A percentile compares a stretch with the other conserved stretches of the same genome.
phyloP scores from a whole-genome alignment of 2,329 filamentous ascomycete genomes.

The Hypoxylon sp. region DNA sequence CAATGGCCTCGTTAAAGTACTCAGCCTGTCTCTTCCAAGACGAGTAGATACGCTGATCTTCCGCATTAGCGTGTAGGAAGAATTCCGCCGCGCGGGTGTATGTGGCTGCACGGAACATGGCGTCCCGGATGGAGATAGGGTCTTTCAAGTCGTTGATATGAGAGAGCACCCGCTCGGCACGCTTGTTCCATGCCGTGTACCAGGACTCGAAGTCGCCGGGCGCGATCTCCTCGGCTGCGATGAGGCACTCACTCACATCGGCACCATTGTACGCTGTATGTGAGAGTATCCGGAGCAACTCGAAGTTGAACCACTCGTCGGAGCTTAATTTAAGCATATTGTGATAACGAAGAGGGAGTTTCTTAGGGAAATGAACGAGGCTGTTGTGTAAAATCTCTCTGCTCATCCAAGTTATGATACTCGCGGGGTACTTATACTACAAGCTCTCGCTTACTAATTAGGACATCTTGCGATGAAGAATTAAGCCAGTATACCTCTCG shows the following conservation, averaged over 20 bases:
- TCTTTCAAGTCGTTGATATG: slow-evolving; percentile 18
- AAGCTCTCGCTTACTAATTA: background rate
- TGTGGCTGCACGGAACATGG: slow-evolving; percentile 27
- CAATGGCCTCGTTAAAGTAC: slow-evolving; percentile 25
- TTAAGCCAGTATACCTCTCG: background rate
- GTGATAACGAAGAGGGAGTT: background rate
- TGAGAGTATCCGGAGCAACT: slow-evolving; percentile 45
- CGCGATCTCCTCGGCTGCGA: slow-evolving; percentile 28
- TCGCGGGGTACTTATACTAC: slow-evolving; percentile 1
- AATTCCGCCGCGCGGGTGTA: slow-evolving; percentile 33
- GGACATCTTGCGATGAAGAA: background rate
- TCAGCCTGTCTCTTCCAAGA: slow-evolving; percentile 27
- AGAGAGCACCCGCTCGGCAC: slow-evolving; percentile 26
- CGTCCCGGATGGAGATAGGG: slow-evolving; percentile 25
- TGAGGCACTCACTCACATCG: slow-evolving; percentile 46
- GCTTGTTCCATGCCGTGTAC: slow-evolving; percentile 39
- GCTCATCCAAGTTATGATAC: background rate
- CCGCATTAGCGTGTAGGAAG: slow-evolving; percentile 28
- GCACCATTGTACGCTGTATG: slow-evolving; percentile 47
- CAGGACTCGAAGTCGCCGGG: slow-evolving; percentile 45
- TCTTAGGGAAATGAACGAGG: background rate
- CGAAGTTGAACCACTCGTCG: slow-evolving; percentile 46
- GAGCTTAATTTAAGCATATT: slow-evolving; percentile 29
- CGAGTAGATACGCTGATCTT: slow-evolving; percentile 25
- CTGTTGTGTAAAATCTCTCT: background rate